Evolutionary conservation across 805 yeast genomes (phyloP), one percentile per base, ranked within the genome.

Genomic region (Suhomyces faveliae): DNA sequence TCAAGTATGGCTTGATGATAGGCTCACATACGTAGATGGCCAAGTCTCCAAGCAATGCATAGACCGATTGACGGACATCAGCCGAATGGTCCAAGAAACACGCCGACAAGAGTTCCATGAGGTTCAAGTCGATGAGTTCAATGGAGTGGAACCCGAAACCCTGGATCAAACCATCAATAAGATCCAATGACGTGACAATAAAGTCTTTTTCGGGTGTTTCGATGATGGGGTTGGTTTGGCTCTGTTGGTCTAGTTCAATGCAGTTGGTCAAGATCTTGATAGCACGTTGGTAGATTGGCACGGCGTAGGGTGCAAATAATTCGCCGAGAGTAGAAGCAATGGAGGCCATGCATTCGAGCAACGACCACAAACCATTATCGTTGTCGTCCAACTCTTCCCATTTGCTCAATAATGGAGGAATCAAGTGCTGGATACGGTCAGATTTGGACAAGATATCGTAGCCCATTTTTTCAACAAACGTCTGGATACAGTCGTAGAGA

Each of bases 11-110:
- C 30, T 54, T 67, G 13, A 81, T 76, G 19, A 80, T 65, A 35
- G 71, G 57, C 47, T 74, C 72, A 57, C 75, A 57, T 24, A 80
- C 70, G 62, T 65, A 77, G 52, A 84, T 89, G 8, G 91, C 87
- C 65, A 94, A 75, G 66, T 94, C 99, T 22, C 99, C 99, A 13
- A 92, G 61, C 25, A 94, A 70, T 0, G 98, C 97, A 69, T 84
- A 89, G 0, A 92, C 89, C 49, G 89, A 81, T 67, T 94, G 99
- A 53, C 97, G 79, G n/a, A 94, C 97, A 64, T 94, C 98, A 52
- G 83, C 83, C 21, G 76, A 79, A 4, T 81, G 78, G 63, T 89
- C 96, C 53, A 84, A 85, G 53, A 89, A 76, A 61, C 95, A 85
- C 40, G 80, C 74, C 24, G 87, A 58, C 48, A 91, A 61, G 42